Evolutionary conservation across 495 filamentous ascomycete genomes (phyloP), one percentile per base, ranked within the genome.

Genomic region (Neurospora sp.): DNA sequence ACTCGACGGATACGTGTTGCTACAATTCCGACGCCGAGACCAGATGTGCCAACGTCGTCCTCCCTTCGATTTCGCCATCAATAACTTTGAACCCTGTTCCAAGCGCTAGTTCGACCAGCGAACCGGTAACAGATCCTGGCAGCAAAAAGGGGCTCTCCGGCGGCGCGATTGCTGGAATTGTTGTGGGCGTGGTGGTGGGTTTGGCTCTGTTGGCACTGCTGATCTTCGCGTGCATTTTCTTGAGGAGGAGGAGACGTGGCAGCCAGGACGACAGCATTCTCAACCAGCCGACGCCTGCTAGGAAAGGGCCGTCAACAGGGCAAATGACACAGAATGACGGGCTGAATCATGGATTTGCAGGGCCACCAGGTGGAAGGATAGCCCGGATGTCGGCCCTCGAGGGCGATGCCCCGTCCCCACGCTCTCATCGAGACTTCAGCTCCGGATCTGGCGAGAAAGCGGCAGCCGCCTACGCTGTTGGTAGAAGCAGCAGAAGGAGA

Each of bases 351-450:
- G 89, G 87, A 41, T 92, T 91, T 74, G 91, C 93, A 73, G 85
- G 92, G 40, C 87, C 95, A 35, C 92, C 94, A 44, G 95, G 94
- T 40, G 94, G 93, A 42, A 90, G 96, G 59, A 94, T 99, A 68
- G 91, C 96, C 9, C 89, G 96, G 42, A 98, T 99, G 96, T 94
- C 95, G 40, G 96, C 96, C 14, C 83, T 99, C 41, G 94, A 98
- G 79, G 89, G 86, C 71, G 86, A 88, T 14, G 87, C 89, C 0
- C 86, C 90, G 0, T 86, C 88, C 6, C 86, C 77, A 53, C 81
- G 80, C 73, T 85, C 79, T 27, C 81, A 75, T 72, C 81, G 77
- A 72, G 76, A 76, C 35, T 65, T 73, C 4, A 79, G 74, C 70
- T 73, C 71, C 48, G 79, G 8, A 69, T 72, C 71, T 75, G 70